These are phyloP conservation scores for Geotrichum reessii DNA, from an alignment of 1,139 yeast genomes.

Conservation along the genomic window DNA sequence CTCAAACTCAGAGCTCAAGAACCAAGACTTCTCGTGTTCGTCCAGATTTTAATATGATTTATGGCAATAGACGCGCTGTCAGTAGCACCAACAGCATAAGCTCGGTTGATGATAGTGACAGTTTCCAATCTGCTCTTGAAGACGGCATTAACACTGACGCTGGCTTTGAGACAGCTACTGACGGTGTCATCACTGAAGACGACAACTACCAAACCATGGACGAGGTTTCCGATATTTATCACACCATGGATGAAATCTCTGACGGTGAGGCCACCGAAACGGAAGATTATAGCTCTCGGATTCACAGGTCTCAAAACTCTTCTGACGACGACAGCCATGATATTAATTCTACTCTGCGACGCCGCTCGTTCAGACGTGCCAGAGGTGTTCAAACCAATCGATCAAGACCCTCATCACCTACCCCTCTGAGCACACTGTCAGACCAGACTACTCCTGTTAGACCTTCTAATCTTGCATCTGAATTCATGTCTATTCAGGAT, in stretches of 20 bases:
- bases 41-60: background rate
- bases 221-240: constrained; percentile 20
- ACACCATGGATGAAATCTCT: constrained; percentile 28
- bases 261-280: constrained; percentile 39
- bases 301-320: background rate
- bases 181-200: constrained; percentile 33
- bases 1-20: background rate
- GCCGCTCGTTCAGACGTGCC: constrained; percentile 2
- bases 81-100: constrained; percentile 1
- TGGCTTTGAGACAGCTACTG: constrained; percentile 32
- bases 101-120: constrained; percentile 25
- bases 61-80: background rate
- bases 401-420: background rate
- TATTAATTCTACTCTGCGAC: background rate
- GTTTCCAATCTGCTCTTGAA: constrained; percentile 29
- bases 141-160: constrained; percentile 10
- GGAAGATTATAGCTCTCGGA: constrained; percentile 24
- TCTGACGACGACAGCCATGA: constrained; percentile 1
- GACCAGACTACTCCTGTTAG: constrained; percentile 6
- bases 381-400: background rate
- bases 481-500: constrained; percentile 37
- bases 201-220: constrained; percentile 33
- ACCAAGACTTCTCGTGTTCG: background rate
- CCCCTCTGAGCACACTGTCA: background rate
- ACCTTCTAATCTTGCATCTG: constrained; percentile 25